phyloP scores from a whole-genome alignment of 2,329 filamentous ascomycete genomes.

The Ceratocystis harringtonii region DNA sequence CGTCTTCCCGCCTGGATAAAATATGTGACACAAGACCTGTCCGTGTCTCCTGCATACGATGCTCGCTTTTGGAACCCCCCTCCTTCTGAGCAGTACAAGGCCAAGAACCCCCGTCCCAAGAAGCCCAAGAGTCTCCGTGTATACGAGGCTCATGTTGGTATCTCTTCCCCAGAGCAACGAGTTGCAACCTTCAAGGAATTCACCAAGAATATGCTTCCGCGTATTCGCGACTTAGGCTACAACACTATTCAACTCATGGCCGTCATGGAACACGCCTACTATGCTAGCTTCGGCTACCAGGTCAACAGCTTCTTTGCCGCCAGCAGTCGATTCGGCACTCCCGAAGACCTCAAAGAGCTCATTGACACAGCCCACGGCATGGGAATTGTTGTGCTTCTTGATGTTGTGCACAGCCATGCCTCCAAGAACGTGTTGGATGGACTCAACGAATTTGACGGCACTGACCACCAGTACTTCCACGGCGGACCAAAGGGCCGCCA shows the following conservation, averaged over 20 bases:
- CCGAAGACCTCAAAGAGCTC: slow-evolving; percentile 90
- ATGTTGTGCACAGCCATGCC: slow-evolving; percentile 94
- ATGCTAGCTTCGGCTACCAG: slow-evolving; percentile 97
- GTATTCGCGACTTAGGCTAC: slow-evolving; percentile 82
- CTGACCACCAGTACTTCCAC: slow-evolving; percentile 93
- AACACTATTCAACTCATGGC: slow-evolving; percentile 98
- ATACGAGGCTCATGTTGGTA: slow-evolving; percentile 97
- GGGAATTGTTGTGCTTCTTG: slow-evolving; percentile 79
- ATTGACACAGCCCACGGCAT: slow-evolving; percentile 87
- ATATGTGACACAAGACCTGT: slow-evolving; percentile 85
- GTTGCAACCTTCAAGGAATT: slow-evolving; percentile 97
- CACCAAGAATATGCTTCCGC: slow-evolving; percentile 76
- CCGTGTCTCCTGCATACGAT: slow-evolving; percentile 82
- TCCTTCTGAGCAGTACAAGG: slow-evolving; percentile 56
- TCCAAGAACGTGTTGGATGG: slow-evolving; percentile 96
- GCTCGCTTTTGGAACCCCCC: slow-evolving; percentile 96
- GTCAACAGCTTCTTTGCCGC: slow-evolving; percentile 98
- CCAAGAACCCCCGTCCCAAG: slow-evolving; percentile 68
- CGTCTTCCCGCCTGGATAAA: slow-evolving; percentile 93
- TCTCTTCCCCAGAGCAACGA: slow-evolving; percentile 76
- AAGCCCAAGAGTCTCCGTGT: slow-evolving; percentile 80
- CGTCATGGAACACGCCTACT: slow-evolving; percentile 98
- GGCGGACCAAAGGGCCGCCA: slow-evolving; percentile 70
- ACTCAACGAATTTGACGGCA: slow-evolving; percentile 88
- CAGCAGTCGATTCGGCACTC: slow-evolving; percentile 83